Percentiles rank a stretch among this genome's conserved stretches.
These are phyloP conservation scores for Hypoxylon sp. DNA, from an alignment of 2,329 filamentous ascomycete genomes.

Conservation along the genomic window DNA sequence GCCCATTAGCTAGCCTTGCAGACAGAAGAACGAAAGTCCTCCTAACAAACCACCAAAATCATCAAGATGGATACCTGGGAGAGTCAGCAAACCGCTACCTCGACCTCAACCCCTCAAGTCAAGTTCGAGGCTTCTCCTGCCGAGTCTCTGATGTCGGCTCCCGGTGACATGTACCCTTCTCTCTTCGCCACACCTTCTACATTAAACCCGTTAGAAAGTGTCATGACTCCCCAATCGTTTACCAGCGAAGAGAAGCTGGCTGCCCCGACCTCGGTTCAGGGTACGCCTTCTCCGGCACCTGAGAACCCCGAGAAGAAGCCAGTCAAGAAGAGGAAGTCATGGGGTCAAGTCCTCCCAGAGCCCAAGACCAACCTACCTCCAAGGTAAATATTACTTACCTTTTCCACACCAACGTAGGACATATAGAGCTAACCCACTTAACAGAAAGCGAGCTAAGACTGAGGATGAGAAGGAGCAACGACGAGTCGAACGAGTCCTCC, in stretches of 20 bases:
- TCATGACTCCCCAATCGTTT: constrained; percentile 65
- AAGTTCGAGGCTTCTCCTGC: constrained; percentile 69
- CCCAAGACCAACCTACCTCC: constrained; percentile 97
- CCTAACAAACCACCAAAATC: constrained; percentile 31
- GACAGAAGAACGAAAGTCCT: constrained; percentile 42
- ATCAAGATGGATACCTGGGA: constrained; percentile 60
- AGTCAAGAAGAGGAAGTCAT: constrained; percentile 96
- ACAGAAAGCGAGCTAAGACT: constrained; percentile 95
- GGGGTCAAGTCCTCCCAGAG: constrained; percentile 96
- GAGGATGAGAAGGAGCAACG: constrained; percentile 99
- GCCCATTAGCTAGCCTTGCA: constrained; percentile 26
- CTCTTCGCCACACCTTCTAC: constrained; percentile 62
- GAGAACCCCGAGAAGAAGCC: constrained; percentile 73
- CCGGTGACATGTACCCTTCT: constrained; percentile 64
- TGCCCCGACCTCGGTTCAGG: constrained; percentile 40
- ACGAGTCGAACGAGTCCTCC: constrained; percentile 94
- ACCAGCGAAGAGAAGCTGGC: constrained; percentile 47
- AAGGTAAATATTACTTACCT: constrained; percentile 69
- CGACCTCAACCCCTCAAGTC: constrained; percentile 60
- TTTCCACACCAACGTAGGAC: constrained; percentile 12
- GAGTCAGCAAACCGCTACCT: constrained; percentile 54
- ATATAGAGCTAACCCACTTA: constrained; percentile 46
- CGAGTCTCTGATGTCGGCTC: constrained; percentile 68
- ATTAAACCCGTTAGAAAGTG: constrained; percentile 62
- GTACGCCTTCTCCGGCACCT: constrained; percentile 44